Evolutionary conservation across 176 grass and related monocot genomes (phyloP), one percentile per base, ranked within the genome.

Genomic region (Zoysia pacifica): DNA sequence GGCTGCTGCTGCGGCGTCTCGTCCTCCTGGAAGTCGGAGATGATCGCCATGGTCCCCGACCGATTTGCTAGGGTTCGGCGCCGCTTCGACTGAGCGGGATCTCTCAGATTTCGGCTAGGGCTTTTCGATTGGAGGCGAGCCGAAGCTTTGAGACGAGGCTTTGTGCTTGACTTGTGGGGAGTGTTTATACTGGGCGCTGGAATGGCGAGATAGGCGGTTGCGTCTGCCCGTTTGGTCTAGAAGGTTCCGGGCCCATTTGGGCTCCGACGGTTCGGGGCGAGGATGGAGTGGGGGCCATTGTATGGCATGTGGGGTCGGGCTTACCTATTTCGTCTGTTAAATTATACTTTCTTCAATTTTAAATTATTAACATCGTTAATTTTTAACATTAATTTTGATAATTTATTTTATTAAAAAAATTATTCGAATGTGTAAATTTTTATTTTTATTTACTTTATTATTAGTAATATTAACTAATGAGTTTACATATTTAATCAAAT

Each of bases 11-110:
- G 60, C 67, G 72, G 13, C 50, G 66, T 67, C 67, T 86, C 87
- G 44, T 98, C 92, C 7, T 94, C 95, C 75, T 88, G 83, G 48
- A 98, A 69, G 69, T 94, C 95, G 42, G 95, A 94, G 74, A 98
- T 91, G 77, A 94, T 87, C 72, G 92, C 95, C 92, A 98, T 98
- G 48, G 44, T 28, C 50, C 43, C 68, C 63, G 36, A 19, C 47
- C 61, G 45, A 64, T 64, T 48, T 1, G 62, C 62, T n/a, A 9
- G 20, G 59, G 59, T 62, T 62, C 62, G 35, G 62, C 11, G 35
- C 61, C 20, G 19, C 59, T 36, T 62, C 20, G 59, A 13, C 10
- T 28, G 28, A 28, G 28, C 11, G 35, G 3, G 20, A 62, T 62
- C 59, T 62, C 70, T 80, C 54, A 43, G 67, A 72, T 68, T 56